phyloP scores from a whole-genome alignment of 306 rosid genomes.

The Cajanus cajan region DNA sequence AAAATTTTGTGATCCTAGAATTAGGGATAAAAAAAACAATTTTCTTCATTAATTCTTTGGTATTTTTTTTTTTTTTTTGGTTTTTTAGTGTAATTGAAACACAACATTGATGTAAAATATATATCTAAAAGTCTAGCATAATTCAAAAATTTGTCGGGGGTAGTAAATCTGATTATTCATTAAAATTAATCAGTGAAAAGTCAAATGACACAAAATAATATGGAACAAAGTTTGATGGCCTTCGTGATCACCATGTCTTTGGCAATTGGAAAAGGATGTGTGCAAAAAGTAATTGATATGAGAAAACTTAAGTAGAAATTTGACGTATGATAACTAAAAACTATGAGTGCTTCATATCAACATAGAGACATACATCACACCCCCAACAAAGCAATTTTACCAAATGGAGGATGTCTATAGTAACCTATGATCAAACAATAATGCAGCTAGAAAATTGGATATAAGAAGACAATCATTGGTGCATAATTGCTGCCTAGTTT shows the following conservation, averaged over 20 bases:
- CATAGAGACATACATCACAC: not conserved
- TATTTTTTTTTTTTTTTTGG: too few species aligned
- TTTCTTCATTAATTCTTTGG: too few species aligned
- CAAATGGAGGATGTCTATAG: conserved; percentile 14
- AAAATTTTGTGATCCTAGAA: too few species aligned
- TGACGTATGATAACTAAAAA: not conserved
- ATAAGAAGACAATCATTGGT: conserved; percentile 23
- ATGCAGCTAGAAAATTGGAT: conserved; percentile 22
- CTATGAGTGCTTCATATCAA: conserved; percentile 19
- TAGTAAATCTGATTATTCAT: not conserved
- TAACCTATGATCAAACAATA: conserved; percentile 31
- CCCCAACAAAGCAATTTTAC: conserved; percentile 19
- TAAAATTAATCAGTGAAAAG: not conserved
- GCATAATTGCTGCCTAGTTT: conserved; percentile 17
- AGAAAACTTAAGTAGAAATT: conserved; percentile 8
- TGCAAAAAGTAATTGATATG: conserved; percentile 7
- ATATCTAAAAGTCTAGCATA: not conserved
- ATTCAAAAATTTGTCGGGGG: not conserved
- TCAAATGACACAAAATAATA: conserved; percentile 24
- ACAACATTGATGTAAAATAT: too few species aligned
- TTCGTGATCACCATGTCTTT: not conserved
- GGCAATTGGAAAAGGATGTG: conserved; percentile 31
- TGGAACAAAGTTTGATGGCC: conserved; percentile 14
- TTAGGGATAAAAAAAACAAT: too few species aligned
- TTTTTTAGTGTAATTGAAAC: too few species aligned